Base-by-base conservation (phyloP, 768 basidiomycete species). In the Russula vinacea region DNA sequence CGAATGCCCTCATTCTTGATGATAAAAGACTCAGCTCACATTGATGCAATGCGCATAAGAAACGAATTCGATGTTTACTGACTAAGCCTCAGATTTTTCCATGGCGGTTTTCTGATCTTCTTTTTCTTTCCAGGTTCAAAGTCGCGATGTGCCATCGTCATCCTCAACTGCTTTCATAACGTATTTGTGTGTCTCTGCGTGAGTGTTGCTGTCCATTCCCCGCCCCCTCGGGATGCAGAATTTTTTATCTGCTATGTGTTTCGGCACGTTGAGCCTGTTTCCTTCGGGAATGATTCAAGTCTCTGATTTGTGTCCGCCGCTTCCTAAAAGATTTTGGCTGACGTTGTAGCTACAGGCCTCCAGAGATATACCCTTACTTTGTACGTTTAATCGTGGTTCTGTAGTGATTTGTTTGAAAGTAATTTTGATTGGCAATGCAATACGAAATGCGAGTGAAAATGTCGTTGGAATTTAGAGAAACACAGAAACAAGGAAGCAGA, bases 221-320 rank as follows among this genome's bases (percentile, higher is more conserved):
- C 37, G 16, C 37, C 61, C 64, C 49, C 66, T 71, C 61, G 77
- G 76, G 83, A 84, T 79, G 83, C 73, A 79, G 58, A 70, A 73
- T 59, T 65, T 77, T 77, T 19, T 80, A 74, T 58, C 60, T 75
- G 77, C 78, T 84, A 87, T 79, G 85, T 83, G 84, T 77, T 75
- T 74, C 45, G 40, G 79, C 81, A 82, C 82, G 39, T 68, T 85
- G 85, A 78, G 80, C 78, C 77, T 72, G 19, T 60, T 70, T 74
- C 81, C 84, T 84, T 83, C 76, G 79, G 85, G 82, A 86, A 80
- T 84, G 85, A 88, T 88, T 88, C 87, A 88, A 88, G 86, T 88
- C 86, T 83, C 87, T 87, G 86, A 88, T 56, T 37, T 67, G 17
- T 42, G 57, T 64, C 29, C 35, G n/a, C 51, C 37, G 16, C 33